A percentile compares a stretch with the other conserved stretches of the same genome.
These are phyloP conservation scores for Fusarium metavorans DNA, from an alignment of 2,329 filamentous ascomycete species.

Conservation along the genomic window DNA sequence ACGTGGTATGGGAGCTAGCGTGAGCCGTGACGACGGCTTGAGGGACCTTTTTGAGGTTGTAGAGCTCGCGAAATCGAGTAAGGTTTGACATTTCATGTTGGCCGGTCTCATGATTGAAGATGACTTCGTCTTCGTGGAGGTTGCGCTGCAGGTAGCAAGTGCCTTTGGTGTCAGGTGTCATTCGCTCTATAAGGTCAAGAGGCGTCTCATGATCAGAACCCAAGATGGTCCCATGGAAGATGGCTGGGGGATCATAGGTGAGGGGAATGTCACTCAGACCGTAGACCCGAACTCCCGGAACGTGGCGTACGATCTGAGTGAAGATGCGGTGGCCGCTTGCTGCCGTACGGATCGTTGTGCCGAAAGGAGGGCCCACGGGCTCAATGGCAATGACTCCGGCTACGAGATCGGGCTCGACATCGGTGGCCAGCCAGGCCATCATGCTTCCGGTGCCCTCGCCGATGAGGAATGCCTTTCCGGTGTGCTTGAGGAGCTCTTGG, in stretches of 20 bases:
- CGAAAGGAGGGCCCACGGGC: slow-evolving; percentile 65
- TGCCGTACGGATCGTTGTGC: slow-evolving; percentile 21
- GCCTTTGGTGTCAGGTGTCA: slow-evolving; percentile 24
- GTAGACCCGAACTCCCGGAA: slow-evolving; percentile 48
- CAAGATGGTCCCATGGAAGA: slow-evolving; percentile 20
- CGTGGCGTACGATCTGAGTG: slow-evolving; percentile 8
- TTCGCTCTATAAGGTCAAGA: slow-evolving; percentile 25
- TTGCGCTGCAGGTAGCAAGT: slow-evolving; percentile 39
- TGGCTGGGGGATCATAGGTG: slow-evolving; percentile 54
- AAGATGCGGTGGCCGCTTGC: slow-evolving; percentile 29
- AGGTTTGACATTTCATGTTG: background rate
- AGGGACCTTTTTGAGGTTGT: slow-evolving; percentile 60
- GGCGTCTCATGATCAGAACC: slow-evolving; percentile 7
- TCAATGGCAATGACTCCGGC: slow-evolving; percentile 64
- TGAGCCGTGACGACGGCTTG: slow-evolving; percentile 64
- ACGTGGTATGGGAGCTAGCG: slow-evolving; percentile 65
- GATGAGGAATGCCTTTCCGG: slow-evolving; percentile 58
- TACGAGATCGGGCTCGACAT: slow-evolving; percentile 60
- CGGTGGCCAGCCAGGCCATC: slow-evolving; percentile 61
- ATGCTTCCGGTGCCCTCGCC: slow-evolving; percentile 63
- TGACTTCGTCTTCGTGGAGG: slow-evolving; percentile 10
- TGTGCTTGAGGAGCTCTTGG: slow-evolving; percentile 55
- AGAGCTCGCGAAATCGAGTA: slow-evolving; percentile 52
- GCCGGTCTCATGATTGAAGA: background rate
- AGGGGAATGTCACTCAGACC: slow-evolving; percentile 58